Percentiles rank a stretch among this genome's conserved stretches.
Evolutionary conservation across 2,329 filamentous ascomycete genomes (phyloP).

Genomic region (Celoporthe dispersa): DNA sequence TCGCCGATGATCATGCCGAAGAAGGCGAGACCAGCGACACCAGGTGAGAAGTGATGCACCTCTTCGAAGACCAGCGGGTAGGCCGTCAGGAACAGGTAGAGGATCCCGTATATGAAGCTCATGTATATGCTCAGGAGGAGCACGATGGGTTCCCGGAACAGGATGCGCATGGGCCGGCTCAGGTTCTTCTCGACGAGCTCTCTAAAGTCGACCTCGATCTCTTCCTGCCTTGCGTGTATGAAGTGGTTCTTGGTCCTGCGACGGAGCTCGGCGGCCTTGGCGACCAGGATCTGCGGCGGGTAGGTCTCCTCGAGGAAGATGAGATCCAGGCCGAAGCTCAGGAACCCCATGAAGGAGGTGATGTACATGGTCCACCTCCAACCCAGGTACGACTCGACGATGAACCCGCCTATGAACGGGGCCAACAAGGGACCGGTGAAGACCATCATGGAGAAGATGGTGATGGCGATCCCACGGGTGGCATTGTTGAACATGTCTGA

Average conservation of each 20-base stretch:
- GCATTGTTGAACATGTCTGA: slow-evolving; percentile 73
- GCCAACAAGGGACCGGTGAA: slow-evolving; percentile 71
- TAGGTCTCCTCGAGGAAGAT: slow-evolving; percentile 72
- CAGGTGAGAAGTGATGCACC: slow-evolving; percentile 71
- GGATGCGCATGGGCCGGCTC: slow-evolving; percentile 66
- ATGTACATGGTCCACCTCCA: slow-evolving; percentile 78
- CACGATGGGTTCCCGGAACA: slow-evolving; percentile 73
- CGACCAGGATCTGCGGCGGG: slow-evolving; percentile 66
- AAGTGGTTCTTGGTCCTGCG: slow-evolving; percentile 71
- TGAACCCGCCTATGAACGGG: slow-evolving; percentile 72
- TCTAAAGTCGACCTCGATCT: slow-evolving; percentile 68
- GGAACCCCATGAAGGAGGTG: slow-evolving; percentile 64
- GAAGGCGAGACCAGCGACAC: slow-evolving; percentile 77
- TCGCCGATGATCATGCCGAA: slow-evolving; percentile 83
- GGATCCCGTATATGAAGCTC: slow-evolving; percentile 74
- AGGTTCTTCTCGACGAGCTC: slow-evolving; percentile 71
- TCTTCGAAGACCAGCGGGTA: slow-evolving; percentile 80
- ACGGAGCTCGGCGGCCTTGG: slow-evolving; percentile 64
- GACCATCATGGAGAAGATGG: slow-evolving; percentile 63
- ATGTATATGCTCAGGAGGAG: slow-evolving; percentile 71
- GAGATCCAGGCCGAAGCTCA: slow-evolving; percentile 62
- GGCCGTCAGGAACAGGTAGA: slow-evolving; percentile 85
- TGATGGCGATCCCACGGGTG: slow-evolving; percentile 62
- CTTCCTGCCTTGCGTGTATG: slow-evolving; percentile 73
- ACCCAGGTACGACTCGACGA: slow-evolving; percentile 63